A percentile compares a stretch with the other conserved stretches of the same genome.
Evolutionary conservation across 2,329 filamentous ascomycete genomes (phyloP).

Genomic region (Fusarium sp.): DNA sequence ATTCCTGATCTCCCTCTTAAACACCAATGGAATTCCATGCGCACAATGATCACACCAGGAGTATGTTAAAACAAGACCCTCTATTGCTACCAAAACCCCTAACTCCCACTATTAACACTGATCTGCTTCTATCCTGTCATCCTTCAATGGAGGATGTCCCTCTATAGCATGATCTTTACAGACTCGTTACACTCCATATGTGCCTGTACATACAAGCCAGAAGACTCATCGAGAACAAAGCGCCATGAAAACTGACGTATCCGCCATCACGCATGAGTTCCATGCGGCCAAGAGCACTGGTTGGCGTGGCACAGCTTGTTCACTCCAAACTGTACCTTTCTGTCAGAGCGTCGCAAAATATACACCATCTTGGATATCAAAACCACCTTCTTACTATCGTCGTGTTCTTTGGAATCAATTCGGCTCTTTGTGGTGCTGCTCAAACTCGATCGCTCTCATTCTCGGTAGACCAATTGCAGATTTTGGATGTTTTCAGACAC

Average conservation of each 20-base stretch:
- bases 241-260: conserved; percentile 54
- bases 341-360: conserved; percentile 54
- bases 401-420: conserved; percentile 49
- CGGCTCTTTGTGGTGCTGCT: conserved; percentile 48
- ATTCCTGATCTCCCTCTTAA: background rate
- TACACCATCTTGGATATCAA: conserved; percentile 57
- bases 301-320: conserved; percentile 52
- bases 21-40: background rate
- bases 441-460: conserved; percentile 61
- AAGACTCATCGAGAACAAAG: conserved; percentile 47
- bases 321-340: conserved; percentile 53
- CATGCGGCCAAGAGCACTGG: conserved; percentile 47
- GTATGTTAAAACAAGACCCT: background rate
- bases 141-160: conserved; percentile 2
- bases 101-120: conserved; percentile 2
- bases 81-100: background rate
- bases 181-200: background rate
- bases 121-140: background rate
- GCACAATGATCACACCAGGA: background rate
- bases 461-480: conserved; percentile 64
- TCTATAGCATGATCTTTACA: conserved; percentile 24
- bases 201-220: background rate
- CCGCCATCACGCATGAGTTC: conserved; percentile 50
- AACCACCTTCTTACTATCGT: conserved; percentile 42
- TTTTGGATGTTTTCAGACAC: conserved; percentile 61